Percentiles rank a stretch among this genome's conserved stretches.
These are phyloP conservation scores for Solioccasus polychromus DNA, from an alignment of 768 basidiomycete genomes.

Conservation along the genomic window DNA sequence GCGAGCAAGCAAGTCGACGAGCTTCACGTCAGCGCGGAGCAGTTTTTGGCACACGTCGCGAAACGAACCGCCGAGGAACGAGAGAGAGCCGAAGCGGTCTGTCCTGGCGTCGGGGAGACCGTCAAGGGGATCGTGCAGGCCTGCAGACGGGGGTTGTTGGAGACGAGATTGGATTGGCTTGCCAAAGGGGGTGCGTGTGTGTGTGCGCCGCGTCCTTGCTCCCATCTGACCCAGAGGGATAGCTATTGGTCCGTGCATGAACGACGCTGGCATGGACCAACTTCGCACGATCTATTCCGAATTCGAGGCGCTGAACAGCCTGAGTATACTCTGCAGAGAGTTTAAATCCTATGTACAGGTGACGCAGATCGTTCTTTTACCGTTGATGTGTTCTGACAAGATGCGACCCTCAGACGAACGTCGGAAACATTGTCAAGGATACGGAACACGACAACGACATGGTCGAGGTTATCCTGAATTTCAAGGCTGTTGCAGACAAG, in stretches of 20 bases:
- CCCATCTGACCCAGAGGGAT: neutral
- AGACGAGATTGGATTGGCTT: conserved; percentile 42
- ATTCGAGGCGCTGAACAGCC: conserved; percentile 55
- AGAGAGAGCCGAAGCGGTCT: conserved; percentile 47
- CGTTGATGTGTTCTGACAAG: neutral
- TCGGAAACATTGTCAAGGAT: conserved; percentile 66
- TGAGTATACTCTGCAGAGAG: conserved; percentile 52
- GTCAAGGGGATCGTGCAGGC: conserved; percentile 50
- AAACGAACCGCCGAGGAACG: conserved; percentile 54
- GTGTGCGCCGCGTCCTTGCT: conserved; percentile 26
- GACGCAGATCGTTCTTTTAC: neutral
- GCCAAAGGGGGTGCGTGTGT: conserved; percentile 37
- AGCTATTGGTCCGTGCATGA: conserved; percentile 58
- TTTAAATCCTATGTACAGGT: conserved; percentile 67
- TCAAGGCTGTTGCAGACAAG: conserved; percentile 58
- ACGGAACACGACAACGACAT: conserved; percentile 64
- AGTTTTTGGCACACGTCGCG: conserved; percentile 52
- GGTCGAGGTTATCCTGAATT: conserved; percentile 67
- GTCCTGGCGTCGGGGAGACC: conserved; percentile 44
- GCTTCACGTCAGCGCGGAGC: conserved; percentile 37
- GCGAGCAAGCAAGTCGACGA: conserved; percentile 38
- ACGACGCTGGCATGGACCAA: conserved; percentile 39
- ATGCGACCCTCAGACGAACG: conserved; percentile 48
- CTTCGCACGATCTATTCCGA: conserved; percentile 57
- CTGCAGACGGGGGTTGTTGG: conserved; percentile 53